Evolutionary conservation across 345 rosid species (phyloP).

Genomic region (Zanthoxylum bungeanum): DNA sequence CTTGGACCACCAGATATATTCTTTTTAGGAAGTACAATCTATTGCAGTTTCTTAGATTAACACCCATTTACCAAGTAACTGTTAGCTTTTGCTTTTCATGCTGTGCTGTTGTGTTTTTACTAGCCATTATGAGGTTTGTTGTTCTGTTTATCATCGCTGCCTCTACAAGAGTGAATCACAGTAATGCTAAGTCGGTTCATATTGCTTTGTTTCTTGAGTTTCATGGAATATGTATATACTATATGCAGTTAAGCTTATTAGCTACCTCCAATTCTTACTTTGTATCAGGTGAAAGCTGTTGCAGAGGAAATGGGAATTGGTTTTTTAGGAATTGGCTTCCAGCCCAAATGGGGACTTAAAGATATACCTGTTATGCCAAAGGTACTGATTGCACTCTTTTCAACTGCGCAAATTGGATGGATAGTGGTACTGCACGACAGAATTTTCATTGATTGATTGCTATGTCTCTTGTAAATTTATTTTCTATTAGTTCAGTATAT

Average conservation of each 20-base stretch:
- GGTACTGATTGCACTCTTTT: conserved; percentile 39
- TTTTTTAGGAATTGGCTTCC: conserved; percentile 96
- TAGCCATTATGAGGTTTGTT: not conserved
- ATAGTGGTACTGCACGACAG: not conserved
- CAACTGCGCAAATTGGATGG: not conserved
- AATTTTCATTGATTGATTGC: not conserved
- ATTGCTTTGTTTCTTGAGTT: not conserved
- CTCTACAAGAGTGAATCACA: not conserved
- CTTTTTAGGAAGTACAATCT: not conserved
- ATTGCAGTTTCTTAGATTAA: not conserved
- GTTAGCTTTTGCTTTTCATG: not conserved
- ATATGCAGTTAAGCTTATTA: not conserved
- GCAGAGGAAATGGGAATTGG: conserved; percentile 99
- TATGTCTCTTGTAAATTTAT: not conserved
- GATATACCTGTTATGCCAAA: conserved; percentile 98
- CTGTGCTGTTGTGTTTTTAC: not conserved
- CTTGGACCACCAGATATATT: not conserved
- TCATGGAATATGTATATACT: not conserved
- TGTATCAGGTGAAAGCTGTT: conserved; percentile 87
- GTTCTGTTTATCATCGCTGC: not conserved
- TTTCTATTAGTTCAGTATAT: not conserved
- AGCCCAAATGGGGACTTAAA: conserved; percentile 83
- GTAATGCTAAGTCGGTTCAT: not conserved
- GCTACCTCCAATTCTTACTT: not conserved
- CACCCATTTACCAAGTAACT: not conserved